Evolutionary conservation across 129 eudicot genomes (phyloP), one percentile per base, ranked within the genome.

Genomic region (Ambrosia artemisiifolia): DNA sequence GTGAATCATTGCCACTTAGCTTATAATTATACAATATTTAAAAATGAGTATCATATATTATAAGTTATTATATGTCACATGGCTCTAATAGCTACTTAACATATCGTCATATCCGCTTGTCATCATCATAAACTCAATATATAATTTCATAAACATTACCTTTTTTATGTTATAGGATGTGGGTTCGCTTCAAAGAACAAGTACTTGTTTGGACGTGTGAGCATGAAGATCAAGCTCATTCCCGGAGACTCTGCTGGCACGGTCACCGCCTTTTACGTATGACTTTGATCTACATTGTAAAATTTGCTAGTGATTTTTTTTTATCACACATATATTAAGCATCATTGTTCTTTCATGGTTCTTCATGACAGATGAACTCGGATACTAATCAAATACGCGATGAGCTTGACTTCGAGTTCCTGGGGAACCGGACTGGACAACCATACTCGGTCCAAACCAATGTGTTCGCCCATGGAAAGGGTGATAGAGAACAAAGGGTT

Each of bases 401-500:
- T 60, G 65, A 60, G 65, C 65, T 60, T 30, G 65, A 60, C 14
- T 60, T 60, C 14, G 65, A 60, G 10, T 60, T 60, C 19, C 30
- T 60, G 65, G 65, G 65, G 18, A 60, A 60, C 65, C 65, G 65
- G 42, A 32, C 65, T 10, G 65, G 65, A 2, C 65, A 60, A 60
- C 65, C 65, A 11, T 60, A 60, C 11, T 30, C 65, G 42, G 65
- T 60, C 11, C 65, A 60, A 60, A 60, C 65, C 65, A 60, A 60
- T 13, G 65, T 60, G 42, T 60, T 30, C 32, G 65, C 65, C 65
- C 65, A 32, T 32, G 65, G 65, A 32, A 60, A 60, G 5, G 65
- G 65, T 60, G 65, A 60, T 30, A 30, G 32, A 60, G 65, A 60
- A 60, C 65, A 60, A 60, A 30, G 65, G 65, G 65, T 60, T 60